phyloP scores from a whole-genome alignment of 768 basidiomycete species.

The Suillus occidentalis region DNA sequence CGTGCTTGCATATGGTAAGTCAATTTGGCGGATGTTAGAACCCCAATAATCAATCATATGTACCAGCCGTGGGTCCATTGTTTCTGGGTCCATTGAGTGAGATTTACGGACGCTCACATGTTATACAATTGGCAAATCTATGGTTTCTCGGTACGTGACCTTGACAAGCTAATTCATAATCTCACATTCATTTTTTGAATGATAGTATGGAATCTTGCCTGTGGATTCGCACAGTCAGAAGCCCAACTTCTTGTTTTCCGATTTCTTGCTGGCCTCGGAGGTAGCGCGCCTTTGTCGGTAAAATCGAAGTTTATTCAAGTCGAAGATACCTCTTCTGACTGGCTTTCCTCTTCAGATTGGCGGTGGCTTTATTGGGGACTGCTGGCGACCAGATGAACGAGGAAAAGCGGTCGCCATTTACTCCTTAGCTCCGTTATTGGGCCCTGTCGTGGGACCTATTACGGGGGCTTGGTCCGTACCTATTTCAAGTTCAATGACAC shows the following conservation, averaged over 20 bases:
- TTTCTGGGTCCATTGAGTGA: slow-evolving; percentile 66
- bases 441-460: slow-evolving; percentile 63
- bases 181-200: background rate
- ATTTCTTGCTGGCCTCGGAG: slow-evolving; percentile 69
- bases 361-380: slow-evolving; percentile 64
- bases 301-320: slow-evolving; percentile 7
- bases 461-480: slow-evolving; percentile 55
- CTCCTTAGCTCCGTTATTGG: slow-evolving; percentile 63
- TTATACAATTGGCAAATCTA: slow-evolving; percentile 63
- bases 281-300: slow-evolving; percentile 63
- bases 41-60: background rate
- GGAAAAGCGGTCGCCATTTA: slow-evolving; percentile 65
- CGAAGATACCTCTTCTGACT: background rate
- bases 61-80: slow-evolving; percentile 32
- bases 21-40: background rate
- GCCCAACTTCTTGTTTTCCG: slow-evolving; percentile 65
- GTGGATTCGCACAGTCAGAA: slow-evolving; percentile 61
- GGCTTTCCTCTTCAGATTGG: slow-evolving; percentile 42
- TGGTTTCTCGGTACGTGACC: slow-evolving; percentile 55
- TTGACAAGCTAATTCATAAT: background rate
- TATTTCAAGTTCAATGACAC: background rate
- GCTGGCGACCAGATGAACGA: slow-evolving; percentile 61
- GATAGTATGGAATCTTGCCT: slow-evolving; percentile 60
- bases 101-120: slow-evolving; percentile 63
- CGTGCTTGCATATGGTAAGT: slow-evolving; percentile 58